Percentiles rank a stretch among this genome's conserved stretches.
Evolutionary conservation across 2,329 filamentous ascomycete genomes (phyloP).

Genomic region (Bipolaris oryzae): DNA sequence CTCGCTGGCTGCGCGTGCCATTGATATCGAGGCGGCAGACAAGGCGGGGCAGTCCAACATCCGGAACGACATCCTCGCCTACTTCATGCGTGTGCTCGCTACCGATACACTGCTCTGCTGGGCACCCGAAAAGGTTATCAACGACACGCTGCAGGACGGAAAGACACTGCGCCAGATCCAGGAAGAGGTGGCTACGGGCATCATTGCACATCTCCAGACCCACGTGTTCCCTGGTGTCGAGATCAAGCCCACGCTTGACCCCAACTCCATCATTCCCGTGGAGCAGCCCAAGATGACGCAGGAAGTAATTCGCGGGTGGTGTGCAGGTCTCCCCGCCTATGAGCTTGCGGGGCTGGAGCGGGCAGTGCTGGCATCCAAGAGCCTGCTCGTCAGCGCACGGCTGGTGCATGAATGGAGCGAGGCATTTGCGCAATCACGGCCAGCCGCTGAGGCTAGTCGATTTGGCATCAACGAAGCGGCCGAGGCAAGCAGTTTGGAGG

Average conservation of each 20-base stretch:
- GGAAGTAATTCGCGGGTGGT: constrained; percentile 78
- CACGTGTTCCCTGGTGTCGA: constrained; percentile 83
- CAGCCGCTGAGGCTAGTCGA: constrained; percentile 38
- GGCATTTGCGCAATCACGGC: constrained; percentile 63
- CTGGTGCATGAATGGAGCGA: constrained; percentile 88
- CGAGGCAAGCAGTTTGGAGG: constrained; percentile 78
- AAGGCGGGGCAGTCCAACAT: constrained; percentile 56
- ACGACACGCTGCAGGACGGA: constrained; percentile 53
- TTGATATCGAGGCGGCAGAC: constrained; percentile 79
- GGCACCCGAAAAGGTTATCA: constrained; percentile 65
- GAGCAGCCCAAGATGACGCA: constrained; percentile 75
- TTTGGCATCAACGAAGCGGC: constrained; percentile 88
- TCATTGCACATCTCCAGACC: constrained; percentile 72
- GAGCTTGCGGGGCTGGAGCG: constrained; percentile 88
- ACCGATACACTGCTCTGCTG: constrained; percentile 95
- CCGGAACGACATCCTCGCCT: constrained; percentile 67
- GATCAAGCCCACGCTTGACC: constrained; percentile 81
- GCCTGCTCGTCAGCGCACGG: constrained; percentile 75
- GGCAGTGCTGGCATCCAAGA: constrained; percentile 84
- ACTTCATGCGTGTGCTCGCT: constrained; percentile 82
- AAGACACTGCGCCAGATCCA: constrained; percentile 74
- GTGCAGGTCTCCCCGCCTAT: constrained; percentile 72
- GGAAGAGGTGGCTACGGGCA: constrained; percentile 68
- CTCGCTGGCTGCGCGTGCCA: constrained; percentile 78
- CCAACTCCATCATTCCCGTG: constrained; percentile 75